These are phyloP conservation scores for Eutrema japonicum DNA, from an alignment of 345 rosid genomes.

Conservation along the genomic window DNA sequence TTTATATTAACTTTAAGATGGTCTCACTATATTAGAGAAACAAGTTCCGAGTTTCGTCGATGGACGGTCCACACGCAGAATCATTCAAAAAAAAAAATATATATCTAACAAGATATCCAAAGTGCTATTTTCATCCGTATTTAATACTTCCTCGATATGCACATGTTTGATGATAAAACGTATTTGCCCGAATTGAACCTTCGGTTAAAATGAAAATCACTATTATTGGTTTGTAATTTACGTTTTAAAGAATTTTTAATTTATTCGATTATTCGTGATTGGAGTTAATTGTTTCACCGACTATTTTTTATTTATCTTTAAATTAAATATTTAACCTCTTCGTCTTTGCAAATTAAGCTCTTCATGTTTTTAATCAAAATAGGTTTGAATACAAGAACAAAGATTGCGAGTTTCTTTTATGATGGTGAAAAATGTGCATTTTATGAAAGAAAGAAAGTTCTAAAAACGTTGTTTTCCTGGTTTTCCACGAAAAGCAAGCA, in stretches of 20 bases:
- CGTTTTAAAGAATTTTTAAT: slow-evolving; percentile 6
- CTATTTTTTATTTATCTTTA: background rate
- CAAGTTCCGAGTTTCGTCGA: slow-evolving; percentile 1
- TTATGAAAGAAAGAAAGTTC: no score
- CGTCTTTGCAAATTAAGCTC: background rate
- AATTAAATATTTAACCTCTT: background rate
- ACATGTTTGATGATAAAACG: slow-evolving; percentile 27
- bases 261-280: background rate
- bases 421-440: background rate
- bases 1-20: background rate
- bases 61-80: slow-evolving; percentile 16
- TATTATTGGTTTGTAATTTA: slow-evolving; percentile 2
- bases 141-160: slow-evolving; percentile 13
- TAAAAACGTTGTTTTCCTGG: background rate
- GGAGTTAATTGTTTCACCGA: background rate
- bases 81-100: background rate
- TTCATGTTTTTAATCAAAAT: background rate
- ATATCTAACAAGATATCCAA: background rate
- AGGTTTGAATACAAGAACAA: background rate
- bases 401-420: background rate
- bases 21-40: slow-evolving; percentile 21
- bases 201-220: background rate
- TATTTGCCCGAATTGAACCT: slow-evolving; percentile 7
- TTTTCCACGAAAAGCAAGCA: background rate
- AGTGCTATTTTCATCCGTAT: background rate